Evolutionary conservation across 2,329 filamentous ascomycete species (phyloP), one percentile per base, ranked within the genome.

Genomic region (Blastomyces parvus): DNA sequence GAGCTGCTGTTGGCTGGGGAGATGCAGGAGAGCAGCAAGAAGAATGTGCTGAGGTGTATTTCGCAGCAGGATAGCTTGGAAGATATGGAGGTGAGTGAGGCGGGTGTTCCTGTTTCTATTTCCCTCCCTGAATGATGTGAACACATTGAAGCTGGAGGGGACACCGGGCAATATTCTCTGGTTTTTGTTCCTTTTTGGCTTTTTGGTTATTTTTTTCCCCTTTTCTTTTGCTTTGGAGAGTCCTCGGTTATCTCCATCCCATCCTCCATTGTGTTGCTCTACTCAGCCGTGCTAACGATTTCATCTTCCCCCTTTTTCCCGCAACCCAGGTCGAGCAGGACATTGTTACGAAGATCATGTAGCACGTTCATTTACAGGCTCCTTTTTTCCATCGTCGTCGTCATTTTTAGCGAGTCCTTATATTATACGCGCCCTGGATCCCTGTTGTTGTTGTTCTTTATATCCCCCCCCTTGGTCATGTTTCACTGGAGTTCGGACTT

Each of bases 1-100:
- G 94, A 99, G 80, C 84, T 99, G 66, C 82, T 99, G 68, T 83
- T 99, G 69, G 94, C 94, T 6, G 94, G 94, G 65, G 94, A 99
- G 78, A 86, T 99, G 80, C 94, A 99, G 78, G 94, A 99, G 80
- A 97, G 91, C 78, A 97, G 93, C 78, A 99, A 97, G 82, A 99
- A 99, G 86, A 97, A 97, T 73, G 91, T 99, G 50, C 80, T 99
- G 67, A 84, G 94, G 66, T 96, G 93, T 73, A 99, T 99, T 74
- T 90, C 90, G 63, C 94, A 97, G 74, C 93, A 99, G 78, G 94
- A 99, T 78, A 95, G 92, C 65, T 82, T 99, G 63, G 94, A 99
- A 80, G 94, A 99, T 74, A 96, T 97, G 88, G 94, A 99, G 91
- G 94, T 99, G 79, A 86, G 90, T 87, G 67, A 60, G 19, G 22